Conservation (phyloP, 1,139 yeast species). For the Geotrichum carabidarum region DNA sequence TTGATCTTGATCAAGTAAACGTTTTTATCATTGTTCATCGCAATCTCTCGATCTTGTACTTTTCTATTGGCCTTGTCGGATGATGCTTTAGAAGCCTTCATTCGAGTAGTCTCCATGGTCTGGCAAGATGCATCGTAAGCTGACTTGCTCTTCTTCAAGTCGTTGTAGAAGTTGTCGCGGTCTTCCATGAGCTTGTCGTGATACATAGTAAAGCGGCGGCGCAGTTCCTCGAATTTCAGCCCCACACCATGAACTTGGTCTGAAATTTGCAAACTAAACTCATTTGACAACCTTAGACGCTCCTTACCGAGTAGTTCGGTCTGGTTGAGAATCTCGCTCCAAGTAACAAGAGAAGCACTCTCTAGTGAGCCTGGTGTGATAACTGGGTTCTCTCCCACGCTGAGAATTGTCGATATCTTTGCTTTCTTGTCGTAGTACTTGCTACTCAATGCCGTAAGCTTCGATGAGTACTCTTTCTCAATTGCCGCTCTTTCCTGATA, state of each 20-base stretch:
- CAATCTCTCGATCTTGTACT: constrained; percentile 58
- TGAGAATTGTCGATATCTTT: constrained; percentile 55
- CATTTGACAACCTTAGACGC: constrained; percentile 55
- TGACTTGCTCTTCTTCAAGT: constrained; percentile 65
- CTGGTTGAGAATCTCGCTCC: constrained; percentile 84
- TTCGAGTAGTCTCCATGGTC: constrained; percentile 72
- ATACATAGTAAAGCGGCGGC: constrained; percentile 54
- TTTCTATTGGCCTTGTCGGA: constrained; percentile 57
- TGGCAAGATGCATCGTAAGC: constrained; percentile 76
- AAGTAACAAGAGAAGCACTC: constrained; percentile 84
- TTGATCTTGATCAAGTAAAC: constrained; percentile 73
- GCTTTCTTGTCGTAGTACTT: constrained; percentile 77
- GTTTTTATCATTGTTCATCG: constrained; percentile 85
- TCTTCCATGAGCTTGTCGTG: constrained; percentile 55
- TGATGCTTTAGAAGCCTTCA: constrained; percentile 55
- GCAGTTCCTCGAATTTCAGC: constrained; percentile 50
- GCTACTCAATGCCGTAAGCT: constrained; percentile 57
- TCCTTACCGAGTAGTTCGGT: constrained; percentile 78
- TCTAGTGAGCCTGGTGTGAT: constrained; percentile 95
- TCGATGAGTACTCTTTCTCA: constrained; percentile 77
- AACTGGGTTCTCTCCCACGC: constrained; percentile 88
- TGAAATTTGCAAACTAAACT: constrained; percentile 56
- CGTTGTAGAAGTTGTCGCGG: constrained; percentile 58
- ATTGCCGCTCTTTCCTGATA: constrained; percentile 75
- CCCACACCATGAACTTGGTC: constrained; percentile 57